Evolutionary conservation across 768 basidiomycete species (phyloP).

Genomic region (Nidularia sp.): DNA sequence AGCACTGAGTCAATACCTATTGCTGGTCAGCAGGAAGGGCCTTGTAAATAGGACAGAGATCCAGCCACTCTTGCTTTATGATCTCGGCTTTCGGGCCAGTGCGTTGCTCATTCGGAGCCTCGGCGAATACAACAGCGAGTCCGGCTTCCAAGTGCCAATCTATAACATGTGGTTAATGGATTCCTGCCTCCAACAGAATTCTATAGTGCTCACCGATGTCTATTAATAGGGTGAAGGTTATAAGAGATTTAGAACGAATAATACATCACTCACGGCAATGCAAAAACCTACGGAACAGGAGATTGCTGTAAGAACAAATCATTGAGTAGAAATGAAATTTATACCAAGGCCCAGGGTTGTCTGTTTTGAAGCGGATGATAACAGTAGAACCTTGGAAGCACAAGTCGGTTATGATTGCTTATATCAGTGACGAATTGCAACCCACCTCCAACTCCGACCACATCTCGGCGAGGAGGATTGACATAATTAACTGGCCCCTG

Average conservation of each 20-base stretch:
- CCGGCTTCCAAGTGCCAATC: constrained; percentile 36
- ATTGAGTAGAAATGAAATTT: not conserved
- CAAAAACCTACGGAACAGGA: not conserved
- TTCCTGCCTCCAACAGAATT: not conserved
- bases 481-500: constrained; percentile 13
- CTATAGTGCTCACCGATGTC: not conserved
- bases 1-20: too few relatives aligned
- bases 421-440: not conserved
- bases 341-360: not conserved
- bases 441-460: constrained; percentile 9
- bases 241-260: not conserved
- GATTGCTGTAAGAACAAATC: not conserved
- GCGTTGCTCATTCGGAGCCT: constrained; percentile 21
- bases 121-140: constrained; percentile 34
- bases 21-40: not conserved
- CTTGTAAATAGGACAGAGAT: constrained; percentile 5
- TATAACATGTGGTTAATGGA: not conserved
- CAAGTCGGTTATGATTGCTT: not conserved
- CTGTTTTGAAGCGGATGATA: not conserved
- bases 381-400: not conserved
- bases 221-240: not conserved
- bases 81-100: constrained; percentile 16
- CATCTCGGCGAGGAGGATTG: constrained; percentile 20
- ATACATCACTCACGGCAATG: not conserved
- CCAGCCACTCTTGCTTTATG: constrained; percentile 13